Base-by-base conservation (phyloP, 1,139 yeast species). In the Pichia inconspicua region DNA sequence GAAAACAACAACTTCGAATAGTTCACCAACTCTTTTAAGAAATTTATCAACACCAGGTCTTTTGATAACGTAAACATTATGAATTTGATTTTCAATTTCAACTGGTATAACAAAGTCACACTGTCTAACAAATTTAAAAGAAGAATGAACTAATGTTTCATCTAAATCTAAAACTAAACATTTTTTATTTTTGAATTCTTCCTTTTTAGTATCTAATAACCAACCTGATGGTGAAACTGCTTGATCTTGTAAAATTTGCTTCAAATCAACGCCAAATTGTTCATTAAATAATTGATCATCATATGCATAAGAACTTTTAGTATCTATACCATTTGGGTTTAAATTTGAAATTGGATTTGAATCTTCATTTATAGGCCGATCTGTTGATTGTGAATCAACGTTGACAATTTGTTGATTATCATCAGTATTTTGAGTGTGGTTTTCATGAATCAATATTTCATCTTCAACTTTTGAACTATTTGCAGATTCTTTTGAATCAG, bases 41-140 rank as follows among this genome's bases (percentile, higher is more conserved):
- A 94, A 92, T 63, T 87, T 95, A 66, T 92, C 98, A 45, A 94
- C 98, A 0, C 98, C 98, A 0, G 99, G 99, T 59, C 99, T 78
- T 64, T 94, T 92, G 50, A 90, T 88, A 32, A 92, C 98, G 65
- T 89, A 92, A 43, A 92, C 98, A 62, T 88, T 94, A 66, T 94
- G 97, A 32, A 83, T 75, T 65, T 86, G 94, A 59, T 83, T 83
- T 61, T 92, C 55, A 54, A 92, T 92, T 66, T 82, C 88, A 44
- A 84, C 90, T 10, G 96, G 96, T 47, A 94, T 87, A 44, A 94
- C 95, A 68, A 92, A 92, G 67, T 92, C 98, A 1, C 97, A 96
- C 41, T 89, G 85, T 53, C 94, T 78, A 53, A 92, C 76, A 65
- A 84, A 88, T 66, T 92, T 90, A 73, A 92, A 92, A 8, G 96